Evolutionary conservation across 148 eudicot species (phyloP), one percentile per base, ranked within the genome.

Genomic region (Cornus controversa): DNA sequence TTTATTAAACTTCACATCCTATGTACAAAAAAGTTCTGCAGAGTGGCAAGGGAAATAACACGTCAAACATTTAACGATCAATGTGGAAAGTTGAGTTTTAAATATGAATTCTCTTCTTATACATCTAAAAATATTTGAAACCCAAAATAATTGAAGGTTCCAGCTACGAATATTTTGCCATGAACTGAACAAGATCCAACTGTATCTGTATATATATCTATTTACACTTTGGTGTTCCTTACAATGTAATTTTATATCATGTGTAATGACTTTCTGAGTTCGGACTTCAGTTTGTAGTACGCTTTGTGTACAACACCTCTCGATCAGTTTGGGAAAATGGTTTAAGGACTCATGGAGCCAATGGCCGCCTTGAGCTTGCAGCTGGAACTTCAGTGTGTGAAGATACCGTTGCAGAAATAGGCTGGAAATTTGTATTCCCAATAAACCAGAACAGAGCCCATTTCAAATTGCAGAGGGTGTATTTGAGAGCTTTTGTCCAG

Each of bases 401-500:
- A 18, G 92, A 77, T 71, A 81, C 81, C 22, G 89, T n/a, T 15
- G 87, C 69, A 1, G 92, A 88, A 68, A 91, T 91, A 65, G 99
- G 94, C 87, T 93, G 98, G 79, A 93, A 96, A 82, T 93, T 92
- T 50, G 97, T 90, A 76, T 96, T 96, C 23, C 97, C 97, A 10
- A 96, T 92, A 80, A 96, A 96, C 99, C 99, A 96, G 81, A 87
- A 96, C 29, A 96, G 97, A 20, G 91, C 99, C 99, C 99, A 96
- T 79, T 96, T 96, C 83, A 96, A 82, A 81, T 93, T 87, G 85
- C 99, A 96, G 27, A 96, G 92, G 8, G 97, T 96, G 86, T 96
- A 93, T 82, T 93, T 96, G 72, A 96, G 95, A 81, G 99, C 98
- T 90, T 91, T 96, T 10, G 99, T 96, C 99, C 99, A 93, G 83